Evolutionary conservation across 2,329 filamentous ascomycete genomes (phyloP), one percentile per base, ranked within the genome.

Genomic region (Ophiocordyceps robertsii): DNA sequence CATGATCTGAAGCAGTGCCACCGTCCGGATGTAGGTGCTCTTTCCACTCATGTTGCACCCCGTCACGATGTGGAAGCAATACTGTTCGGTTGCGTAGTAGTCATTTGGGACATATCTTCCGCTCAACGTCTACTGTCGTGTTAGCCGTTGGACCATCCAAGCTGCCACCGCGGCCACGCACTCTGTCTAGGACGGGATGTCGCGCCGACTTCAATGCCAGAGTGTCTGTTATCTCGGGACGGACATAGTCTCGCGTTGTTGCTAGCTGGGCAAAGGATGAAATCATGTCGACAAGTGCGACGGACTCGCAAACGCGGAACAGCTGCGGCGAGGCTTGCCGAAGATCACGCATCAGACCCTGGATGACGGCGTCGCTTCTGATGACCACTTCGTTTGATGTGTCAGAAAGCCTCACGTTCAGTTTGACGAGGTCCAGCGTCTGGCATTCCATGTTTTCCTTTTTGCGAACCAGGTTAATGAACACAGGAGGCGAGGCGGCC

Each of bases 31-130:
- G 55, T 95, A 96, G 0, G 89, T 98, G 49, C 84, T 94, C 59
- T 96, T 98, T 1, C 89, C 92, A 52, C 87, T 94, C 92, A 98
- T 98, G 53, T 98, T 98, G 58, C 86, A 93, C 4, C 92, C 90
- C 0, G 90, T 96, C 48, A 98, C 81, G 47, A 96, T 83, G 50
- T 96, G 89, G 53, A 95, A 94, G 2, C 89, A 78, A 31, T 80
- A 79, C 46, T 90, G 80, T 30, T 82, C 73, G 0, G 81, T 84
- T 3, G 86, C 82, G 53, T 89, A 96, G 27, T 89, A 84, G 54
- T 96, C 89, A 49, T 96, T 96, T 0, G 92, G 84, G 4, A 96
- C 69, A 55, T 84, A 94, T 19, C 75, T 77, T 38, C 72, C 73
- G 1, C 67, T 64, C 49, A 85, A 77, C 2, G 80, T 75, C 66